Evolutionary conservation across 2,329 filamentous ascomycete genomes (phyloP).

Genomic region (Westerdykella ornata): DNA sequence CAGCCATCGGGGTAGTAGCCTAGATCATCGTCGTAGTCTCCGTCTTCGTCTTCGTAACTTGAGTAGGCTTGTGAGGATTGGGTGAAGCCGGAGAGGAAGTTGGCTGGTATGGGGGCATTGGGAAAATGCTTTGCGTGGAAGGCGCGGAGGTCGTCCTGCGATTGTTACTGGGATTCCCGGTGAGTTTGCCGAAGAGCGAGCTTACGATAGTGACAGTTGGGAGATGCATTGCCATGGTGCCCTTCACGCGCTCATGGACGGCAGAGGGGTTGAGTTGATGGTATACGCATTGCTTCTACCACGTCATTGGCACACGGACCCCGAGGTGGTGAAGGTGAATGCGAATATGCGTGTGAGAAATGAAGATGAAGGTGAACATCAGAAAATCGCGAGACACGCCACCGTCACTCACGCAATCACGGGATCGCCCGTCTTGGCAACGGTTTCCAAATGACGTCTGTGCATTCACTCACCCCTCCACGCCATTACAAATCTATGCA

Average conservation of each 20-base stretch:
- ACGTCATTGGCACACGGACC: background rate
- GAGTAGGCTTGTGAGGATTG: slow-evolving; percentile 4
- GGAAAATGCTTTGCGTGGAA: slow-evolving; percentile 43
- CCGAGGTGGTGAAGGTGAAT: background rate
- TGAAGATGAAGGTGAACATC: background rate
- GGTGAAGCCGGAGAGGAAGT: slow-evolving; percentile 23
- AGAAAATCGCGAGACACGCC: background rate
- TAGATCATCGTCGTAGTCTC: slow-evolving; percentile 55
- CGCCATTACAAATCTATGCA: slow-evolving; percentile 5
- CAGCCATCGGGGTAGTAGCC: slow-evolving; percentile 82
- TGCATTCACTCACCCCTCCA: slow-evolving; percentile 11
- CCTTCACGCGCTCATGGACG: background rate
- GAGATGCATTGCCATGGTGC: slow-evolving; percentile 19
- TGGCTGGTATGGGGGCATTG: slow-evolving; percentile 30
- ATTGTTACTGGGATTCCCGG: slow-evolving; percentile 2
- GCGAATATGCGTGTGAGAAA: background rate
- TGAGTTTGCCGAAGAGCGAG: background rate
- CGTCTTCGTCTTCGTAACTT: background rate
- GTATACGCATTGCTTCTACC: no score
- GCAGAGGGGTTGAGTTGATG: background rate
- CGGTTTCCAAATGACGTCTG: slow-evolving; percentile 32
- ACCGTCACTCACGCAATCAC: slow-evolving; percentile 23
- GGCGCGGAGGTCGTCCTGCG: slow-evolving; percentile 39
- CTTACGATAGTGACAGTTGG: slow-evolving; percentile 31
- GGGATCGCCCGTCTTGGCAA: slow-evolving; percentile 23